Evolutionary conservation across 164 flowering plant species (phyloP).

Genomic region (Berberis vulgaris): DNA sequence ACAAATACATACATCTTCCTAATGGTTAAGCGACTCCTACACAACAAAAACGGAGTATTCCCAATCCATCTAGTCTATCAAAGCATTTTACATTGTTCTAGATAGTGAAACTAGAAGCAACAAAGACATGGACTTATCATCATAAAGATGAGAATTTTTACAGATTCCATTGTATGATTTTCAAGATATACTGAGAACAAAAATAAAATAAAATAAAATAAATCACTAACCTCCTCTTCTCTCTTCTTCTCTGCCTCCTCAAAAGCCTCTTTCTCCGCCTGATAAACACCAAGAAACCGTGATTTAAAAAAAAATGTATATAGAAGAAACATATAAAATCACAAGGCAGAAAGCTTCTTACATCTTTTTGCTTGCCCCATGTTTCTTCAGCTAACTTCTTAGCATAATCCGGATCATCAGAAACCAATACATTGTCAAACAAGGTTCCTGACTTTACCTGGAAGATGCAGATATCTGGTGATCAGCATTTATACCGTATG

Average conservation of each 20-base stretch:
- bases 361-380: slow-evolving; percentile 86
- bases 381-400: slow-evolving; percentile 83
- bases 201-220: too few relatives aligned
- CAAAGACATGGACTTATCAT: too few relatives aligned
- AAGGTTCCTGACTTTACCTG: slow-evolving; percentile 94
- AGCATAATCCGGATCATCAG: slow-evolving; percentile 83
- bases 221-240: slow-evolving; percentile 4
- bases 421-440: slow-evolving; percentile 77
- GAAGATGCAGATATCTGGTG: background rate
- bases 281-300: slow-evolving; percentile 7
- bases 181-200: too few relatives aligned
- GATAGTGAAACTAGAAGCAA: too few relatives aligned
- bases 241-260: slow-evolving; percentile 85
- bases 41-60: background rate
- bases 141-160: too few relatives aligned
- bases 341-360: slow-evolving; percentile 15
- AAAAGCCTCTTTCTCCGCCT: slow-evolving; percentile 94
- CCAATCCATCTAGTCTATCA: background rate
- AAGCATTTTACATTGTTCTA: too few relatives aligned
- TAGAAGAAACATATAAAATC: background rate
- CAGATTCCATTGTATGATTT: too few relatives aligned
- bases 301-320: background rate
- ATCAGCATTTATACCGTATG: background rate
- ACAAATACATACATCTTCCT: background rate
- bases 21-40: background rate